These are phyloP conservation scores for Smallanthus sonchifolius DNA, from an alignment of 129 eudicot genomes.

Conservation along the genomic window DNA sequence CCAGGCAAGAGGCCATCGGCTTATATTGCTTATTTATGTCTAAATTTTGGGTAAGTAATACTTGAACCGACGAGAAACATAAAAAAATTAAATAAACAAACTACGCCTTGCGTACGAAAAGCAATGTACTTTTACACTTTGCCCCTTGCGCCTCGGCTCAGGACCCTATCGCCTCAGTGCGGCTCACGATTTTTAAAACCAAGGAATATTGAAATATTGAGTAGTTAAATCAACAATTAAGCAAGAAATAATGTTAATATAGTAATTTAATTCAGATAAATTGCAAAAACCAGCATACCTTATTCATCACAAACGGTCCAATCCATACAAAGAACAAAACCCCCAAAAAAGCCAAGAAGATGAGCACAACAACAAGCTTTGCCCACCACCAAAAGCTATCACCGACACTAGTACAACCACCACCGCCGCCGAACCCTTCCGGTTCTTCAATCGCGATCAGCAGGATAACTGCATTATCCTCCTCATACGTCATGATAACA, in stretches of 20 bases:
- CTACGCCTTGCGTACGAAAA: too few species aligned
- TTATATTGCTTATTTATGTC: too few species aligned
- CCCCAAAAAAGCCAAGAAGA: slow-evolving; percentile 54
- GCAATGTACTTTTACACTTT: too few species aligned
- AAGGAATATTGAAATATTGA: not conserved
- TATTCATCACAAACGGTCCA: slow-evolving; percentile 93
- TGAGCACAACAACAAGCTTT: slow-evolving; percentile 53
- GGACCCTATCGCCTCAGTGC: too few species aligned
- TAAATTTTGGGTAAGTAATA: too few species aligned
- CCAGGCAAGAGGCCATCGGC: too few species aligned
- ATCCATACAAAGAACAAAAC: slow-evolving; percentile 78
- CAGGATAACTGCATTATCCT: slow-evolving; percentile 17
- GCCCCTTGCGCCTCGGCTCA: too few species aligned
- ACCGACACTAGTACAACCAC: slow-evolving; percentile 3
- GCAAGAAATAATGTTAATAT: not conserved
- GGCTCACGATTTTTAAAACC: too few species aligned
- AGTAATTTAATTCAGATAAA: not conserved
- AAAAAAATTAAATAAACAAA: too few species aligned
- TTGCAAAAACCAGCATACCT: slow-evolving; percentile 34
- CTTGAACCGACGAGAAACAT: too few species aligned
- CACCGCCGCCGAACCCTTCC: slow-evolving; percentile 24
- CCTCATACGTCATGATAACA: slow-evolving; percentile 26
- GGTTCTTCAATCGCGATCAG: slow-evolving; percentile 29
- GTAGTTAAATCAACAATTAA: not conserved
- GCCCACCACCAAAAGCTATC: slow-evolving; percentile 78